Base-by-base conservation (phyloP, 805 yeast species). In the Clavispora asparagi region DNA sequence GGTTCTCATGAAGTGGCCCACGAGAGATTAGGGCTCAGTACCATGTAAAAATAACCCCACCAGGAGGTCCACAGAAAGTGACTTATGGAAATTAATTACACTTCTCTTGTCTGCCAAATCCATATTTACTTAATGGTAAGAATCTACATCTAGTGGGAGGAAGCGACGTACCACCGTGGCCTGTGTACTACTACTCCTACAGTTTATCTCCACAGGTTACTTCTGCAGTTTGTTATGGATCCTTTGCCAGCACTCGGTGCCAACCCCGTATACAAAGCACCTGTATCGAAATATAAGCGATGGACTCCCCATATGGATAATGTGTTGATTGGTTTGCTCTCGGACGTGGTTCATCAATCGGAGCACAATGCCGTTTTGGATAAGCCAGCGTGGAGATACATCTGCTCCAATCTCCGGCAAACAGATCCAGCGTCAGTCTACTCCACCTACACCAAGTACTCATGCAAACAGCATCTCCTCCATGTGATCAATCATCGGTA, bases 381-480 rank as follows among this genome's bases (percentile, higher is more conserved):
- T n/a, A 67, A 67, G 45, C 63, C 62, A 46, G 65, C 66, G 6
- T 68, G 73, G 73, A 63, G 62, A 6, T 68, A 67, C 46, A 63
- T 68, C 9, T 60, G 67, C 33, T 65, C 67, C 26, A 67, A 64
- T 40, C 50, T 68, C 38, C 48, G 73, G 19, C 54, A 57, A 7
- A 69, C 68, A n/a, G 67, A 68, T 45, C 73, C 73, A 1, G 67
- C 65, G 40, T 66, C 73, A 1, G 73, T 68, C 0, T 68, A 68
- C 45, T 65, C 71, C 12, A 68, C 73, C 1, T 68, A 68, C 42
- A 67, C 73, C 27, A 68, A 68, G 44, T 68, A 67, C 42, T 65
- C 70, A 9, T 66, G 71, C 43, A 70, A 62, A 33, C 73, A 68
- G 46, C 73, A 68, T 53, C 51, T 68, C 29, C 41, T 53, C n/a